Conservation (phyloP, 345 rosid genomes). For the Boechera stricta region DNA sequence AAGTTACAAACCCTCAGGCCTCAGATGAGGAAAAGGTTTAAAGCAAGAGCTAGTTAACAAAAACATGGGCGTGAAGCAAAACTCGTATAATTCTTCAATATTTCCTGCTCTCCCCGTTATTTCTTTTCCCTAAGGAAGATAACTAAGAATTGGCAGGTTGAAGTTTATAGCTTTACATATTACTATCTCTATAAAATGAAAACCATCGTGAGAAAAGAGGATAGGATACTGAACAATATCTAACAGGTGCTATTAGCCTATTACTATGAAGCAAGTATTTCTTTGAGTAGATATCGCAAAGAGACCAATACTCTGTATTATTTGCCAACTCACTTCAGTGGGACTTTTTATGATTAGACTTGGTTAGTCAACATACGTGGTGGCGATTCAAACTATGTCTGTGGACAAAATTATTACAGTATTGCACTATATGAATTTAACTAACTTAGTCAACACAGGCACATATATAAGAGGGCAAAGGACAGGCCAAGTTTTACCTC, state of each 20-base stretch:
- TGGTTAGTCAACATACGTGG: slow-evolving; percentile 17
- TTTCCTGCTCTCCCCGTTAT: neutral
- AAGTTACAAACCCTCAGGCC: slow-evolving; percentile 45
- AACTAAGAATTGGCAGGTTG: slow-evolving; percentile 1
- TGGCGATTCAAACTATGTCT: neutral
- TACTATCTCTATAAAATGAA: slow-evolving; percentile 29
- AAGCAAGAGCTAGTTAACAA: slow-evolving; percentile 18
- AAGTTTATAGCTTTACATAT: slow-evolving; percentile 10
- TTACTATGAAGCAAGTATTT: neutral
- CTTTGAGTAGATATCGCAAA: slow-evolving; percentile 9
- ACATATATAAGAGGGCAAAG: slow-evolving; percentile 27
- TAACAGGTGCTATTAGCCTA: neutral
- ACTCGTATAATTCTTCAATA: neutral
- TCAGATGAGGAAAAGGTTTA: slow-evolving; percentile 8
- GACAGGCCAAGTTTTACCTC: slow-evolving; percentile 62
- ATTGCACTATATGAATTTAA: slow-evolving; percentile 2
- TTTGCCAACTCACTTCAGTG: slow-evolving; percentile 13
- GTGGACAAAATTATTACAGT: neutral
- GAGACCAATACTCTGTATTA: neutral
- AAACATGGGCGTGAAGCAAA: neutral
- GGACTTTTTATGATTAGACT: neutral
- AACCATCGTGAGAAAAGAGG: slow-evolving; percentile 15
- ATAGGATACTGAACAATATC: slow-evolving; percentile 6
- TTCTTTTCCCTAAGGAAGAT: slow-evolving; percentile 6
- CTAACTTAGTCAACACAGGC: neutral